These are phyloP conservation scores for Apiospora kogelbergensis DNA, from an alignment of 2,329 filamentous ascomycete genomes.

Conservation along the genomic window DNA sequence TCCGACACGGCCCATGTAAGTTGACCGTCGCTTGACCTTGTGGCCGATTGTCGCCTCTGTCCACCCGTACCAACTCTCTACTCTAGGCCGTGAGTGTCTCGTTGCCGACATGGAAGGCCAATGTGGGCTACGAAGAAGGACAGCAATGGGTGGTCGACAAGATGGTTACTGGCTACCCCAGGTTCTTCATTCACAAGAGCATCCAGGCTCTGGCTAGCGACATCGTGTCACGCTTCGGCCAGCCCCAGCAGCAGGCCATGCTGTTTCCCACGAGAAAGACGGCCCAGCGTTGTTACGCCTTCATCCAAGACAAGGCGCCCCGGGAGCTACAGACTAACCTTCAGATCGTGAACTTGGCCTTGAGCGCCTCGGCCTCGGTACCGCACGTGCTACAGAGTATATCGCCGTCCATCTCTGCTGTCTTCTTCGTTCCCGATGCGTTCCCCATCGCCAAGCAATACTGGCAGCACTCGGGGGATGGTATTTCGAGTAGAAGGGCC, in stretches of 20 bases:
- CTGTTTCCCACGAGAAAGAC: constrained; percentile 74
- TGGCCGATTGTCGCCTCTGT: neutral
- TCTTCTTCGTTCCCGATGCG: constrained; percentile 68
- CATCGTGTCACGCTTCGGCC: constrained; percentile 65
- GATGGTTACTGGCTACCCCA: constrained; percentile 91
- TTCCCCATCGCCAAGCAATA: constrained; percentile 84
- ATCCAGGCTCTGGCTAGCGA: constrained; percentile 73
- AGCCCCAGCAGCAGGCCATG: constrained; percentile 67
- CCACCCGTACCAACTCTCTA: neutral
- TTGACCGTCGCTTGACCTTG: constrained; percentile 19
- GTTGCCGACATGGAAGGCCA: constrained; percentile 87
- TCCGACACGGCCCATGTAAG: constrained; percentile 76
- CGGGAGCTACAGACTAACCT: constrained; percentile 49
- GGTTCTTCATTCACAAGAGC: constrained; percentile 88
- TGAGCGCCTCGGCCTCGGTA: constrained; percentile 55
- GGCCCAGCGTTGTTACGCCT: constrained; percentile 73
- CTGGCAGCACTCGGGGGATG: constrained; percentile 96
- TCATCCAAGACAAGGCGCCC: constrained; percentile 63
- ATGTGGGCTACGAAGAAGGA: constrained; percentile 92
- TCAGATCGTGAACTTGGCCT: constrained; percentile 60
- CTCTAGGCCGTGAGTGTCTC: constrained; percentile 90
- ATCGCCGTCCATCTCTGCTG: constrained; percentile 62
- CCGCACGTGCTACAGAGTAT: constrained; percentile 54
- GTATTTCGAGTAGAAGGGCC: constrained; percentile 84
- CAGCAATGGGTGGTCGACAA: constrained; percentile 80